Conservation (phyloP, 2,329 filamentous ascomycete species). For the Fusarium hainanense region DNA sequence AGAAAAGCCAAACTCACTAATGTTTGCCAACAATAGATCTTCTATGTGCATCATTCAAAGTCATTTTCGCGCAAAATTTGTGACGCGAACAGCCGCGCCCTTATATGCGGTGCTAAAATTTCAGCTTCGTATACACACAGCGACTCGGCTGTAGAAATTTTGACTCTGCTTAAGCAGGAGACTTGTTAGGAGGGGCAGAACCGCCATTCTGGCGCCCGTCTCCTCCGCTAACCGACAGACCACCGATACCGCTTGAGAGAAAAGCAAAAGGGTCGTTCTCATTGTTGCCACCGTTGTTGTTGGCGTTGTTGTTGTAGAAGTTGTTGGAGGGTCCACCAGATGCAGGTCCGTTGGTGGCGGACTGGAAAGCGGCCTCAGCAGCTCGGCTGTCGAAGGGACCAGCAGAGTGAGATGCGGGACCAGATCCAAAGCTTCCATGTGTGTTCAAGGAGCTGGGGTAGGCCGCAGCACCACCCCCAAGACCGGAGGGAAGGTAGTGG, state of each 20-base stretch:
- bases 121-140: slow-evolving; percentile 46
- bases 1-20: slow-evolving; percentile 57
- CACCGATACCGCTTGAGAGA: slow-evolving; percentile 77
- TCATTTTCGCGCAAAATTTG: slow-evolving; percentile 46
- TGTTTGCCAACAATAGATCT: slow-evolving; percentile 58
- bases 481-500: slow-evolving; percentile 89
- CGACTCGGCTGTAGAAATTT: slow-evolving; percentile 39
- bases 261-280: slow-evolving; percentile 85
- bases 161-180: slow-evolving; percentile 61
- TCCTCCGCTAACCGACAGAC: slow-evolving; percentile 75
- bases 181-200: slow-evolving; percentile 67
- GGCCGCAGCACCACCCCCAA: slow-evolving; percentile 74
- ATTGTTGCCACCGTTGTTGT: slow-evolving; percentile 70
- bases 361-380: slow-evolving; percentile 93
- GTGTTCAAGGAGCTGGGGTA: slow-evolving; percentile 86
- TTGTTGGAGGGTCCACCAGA: slow-evolving; percentile 75
- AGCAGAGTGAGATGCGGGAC: slow-evolving; percentile 81
- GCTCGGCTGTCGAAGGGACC: slow-evolving; percentile 93
- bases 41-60: slow-evolving; percentile 60
- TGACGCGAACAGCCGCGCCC: slow-evolving; percentile 44
- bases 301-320: slow-evolving; percentile 67
- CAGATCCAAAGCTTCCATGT: slow-evolving; percentile 75
- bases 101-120: slow-evolving; percentile 36
- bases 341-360: slow-evolving; percentile 82
- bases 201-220: slow-evolving; percentile 73